These are phyloP conservation scores for Fereydounia khargensis DNA, from an alignment of 1,284 basidiomycete genomes.

Conservation along the genomic window DNA sequence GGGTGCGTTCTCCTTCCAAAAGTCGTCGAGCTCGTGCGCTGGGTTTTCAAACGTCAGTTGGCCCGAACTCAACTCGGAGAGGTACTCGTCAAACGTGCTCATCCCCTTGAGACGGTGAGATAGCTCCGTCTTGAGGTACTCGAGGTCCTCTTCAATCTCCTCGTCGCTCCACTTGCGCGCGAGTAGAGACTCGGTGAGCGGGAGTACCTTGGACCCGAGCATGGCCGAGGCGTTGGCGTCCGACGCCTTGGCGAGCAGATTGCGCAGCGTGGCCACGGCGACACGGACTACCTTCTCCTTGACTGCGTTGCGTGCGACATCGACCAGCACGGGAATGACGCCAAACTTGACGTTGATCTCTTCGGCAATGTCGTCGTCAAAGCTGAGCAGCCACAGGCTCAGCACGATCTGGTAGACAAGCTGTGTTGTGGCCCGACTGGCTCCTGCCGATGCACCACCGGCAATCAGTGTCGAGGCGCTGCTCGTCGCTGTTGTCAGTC, in stretches of 20 bases:
- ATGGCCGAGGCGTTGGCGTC: conserved; percentile 83
- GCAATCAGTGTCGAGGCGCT: conserved; percentile 17
- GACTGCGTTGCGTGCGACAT: conserved; percentile 81
- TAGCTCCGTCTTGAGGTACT: conserved; percentile 79
- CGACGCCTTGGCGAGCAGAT: conserved; percentile 79
- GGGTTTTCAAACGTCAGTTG: conserved; percentile 86
- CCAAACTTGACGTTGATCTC: conserved; percentile 88
- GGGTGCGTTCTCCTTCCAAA: conserved; percentile 92
- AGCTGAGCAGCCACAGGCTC: conserved; percentile 90
- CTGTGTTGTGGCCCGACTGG: conserved; percentile 63
- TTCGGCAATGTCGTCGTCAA: conserved; percentile 78
- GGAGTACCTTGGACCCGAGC: conserved; percentile 81
- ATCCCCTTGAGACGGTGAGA: conserved; percentile 78
- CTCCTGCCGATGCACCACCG: not conserved
- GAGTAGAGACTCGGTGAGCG: conserved; percentile 79
- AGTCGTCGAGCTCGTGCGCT: conserved; percentile 90
- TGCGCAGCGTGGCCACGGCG: conserved; percentile 82
- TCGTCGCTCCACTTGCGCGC: conserved; percentile 91
- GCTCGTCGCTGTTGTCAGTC: conserved; percentile 4
- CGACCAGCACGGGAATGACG: conserved; percentile 79
- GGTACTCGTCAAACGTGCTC: conserved; percentile 94
- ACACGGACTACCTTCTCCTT: conserved; percentile 98
- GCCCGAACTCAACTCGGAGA: conserved; percentile 82
- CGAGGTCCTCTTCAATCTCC: conserved; percentile 79
- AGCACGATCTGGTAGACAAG: conserved; percentile 91